These are phyloP conservation scores for Dendryphion nanum DNA, from an alignment of 2,329 filamentous ascomycete genomes.

Conservation along the genomic window DNA sequence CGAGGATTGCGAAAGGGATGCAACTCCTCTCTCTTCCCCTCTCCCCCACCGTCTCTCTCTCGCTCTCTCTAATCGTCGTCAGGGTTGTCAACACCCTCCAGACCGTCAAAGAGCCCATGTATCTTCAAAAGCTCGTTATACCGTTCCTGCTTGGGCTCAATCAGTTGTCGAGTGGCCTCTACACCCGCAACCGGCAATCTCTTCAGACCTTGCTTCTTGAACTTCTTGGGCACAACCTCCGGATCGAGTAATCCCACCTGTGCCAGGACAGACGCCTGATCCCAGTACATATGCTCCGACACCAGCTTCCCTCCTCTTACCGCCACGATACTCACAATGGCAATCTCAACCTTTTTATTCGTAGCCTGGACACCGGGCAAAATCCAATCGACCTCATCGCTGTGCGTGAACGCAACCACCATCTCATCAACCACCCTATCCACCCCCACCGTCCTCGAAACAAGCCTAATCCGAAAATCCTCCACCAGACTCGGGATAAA, in stretches of 20 bases:
- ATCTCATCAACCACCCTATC: constrained; percentile 62
- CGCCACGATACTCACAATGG: constrained; percentile 56
- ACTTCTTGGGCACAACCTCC: constrained; percentile 48
- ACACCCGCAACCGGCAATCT: constrained; percentile 41
- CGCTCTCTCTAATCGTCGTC: too few species aligned
- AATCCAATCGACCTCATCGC: constrained; percentile 57
- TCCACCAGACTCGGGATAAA: constrained; percentile 56
- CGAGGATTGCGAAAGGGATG: background rate
- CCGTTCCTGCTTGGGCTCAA: constrained; percentile 40
- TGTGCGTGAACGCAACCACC: constrained; percentile 56
- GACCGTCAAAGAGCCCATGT: constrained; percentile 31
- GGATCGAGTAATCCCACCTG: constrained; percentile 58
- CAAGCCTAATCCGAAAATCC: constrained; percentile 52
- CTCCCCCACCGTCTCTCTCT: background rate
- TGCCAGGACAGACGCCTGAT: constrained; percentile 57
- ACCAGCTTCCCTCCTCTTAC: constrained; percentile 54
- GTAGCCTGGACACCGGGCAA: constrained; percentile 58
- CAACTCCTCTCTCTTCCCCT: background rate
- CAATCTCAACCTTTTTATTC: constrained; percentile 54
- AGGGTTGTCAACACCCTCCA: too few species aligned
- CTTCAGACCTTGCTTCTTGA: constrained; percentile 41
- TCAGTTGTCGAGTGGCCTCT: constrained; percentile 43
- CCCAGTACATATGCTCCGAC: constrained; percentile 60
- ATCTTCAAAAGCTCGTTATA: constrained; percentile 42
- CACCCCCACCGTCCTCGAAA: constrained; percentile 56